These are phyloP conservation scores for Pythium monospermum DNA, from an alignment of 352 stramenopile species.

Conservation along the genomic window DNA sequence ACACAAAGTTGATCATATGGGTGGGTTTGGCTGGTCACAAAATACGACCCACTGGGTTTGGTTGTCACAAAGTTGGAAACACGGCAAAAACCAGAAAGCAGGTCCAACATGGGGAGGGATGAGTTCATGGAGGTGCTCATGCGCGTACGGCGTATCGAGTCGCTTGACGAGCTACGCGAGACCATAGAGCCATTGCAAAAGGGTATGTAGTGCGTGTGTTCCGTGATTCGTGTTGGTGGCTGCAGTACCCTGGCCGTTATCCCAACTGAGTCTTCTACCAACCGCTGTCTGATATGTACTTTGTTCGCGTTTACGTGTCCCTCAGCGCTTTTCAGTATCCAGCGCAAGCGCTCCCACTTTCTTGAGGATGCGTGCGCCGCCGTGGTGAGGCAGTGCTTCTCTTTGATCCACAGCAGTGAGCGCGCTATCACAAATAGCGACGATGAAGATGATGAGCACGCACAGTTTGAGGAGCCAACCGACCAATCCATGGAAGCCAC, in stretches of 20 bases:
- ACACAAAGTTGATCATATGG: no score
- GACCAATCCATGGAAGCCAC: slow-evolving; percentile 21
- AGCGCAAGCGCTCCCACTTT: slow-evolving; percentile 62
- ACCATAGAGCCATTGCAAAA: slow-evolving; percentile 22
- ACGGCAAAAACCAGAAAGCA: no score
- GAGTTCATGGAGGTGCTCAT: slow-evolving; percentile 40
- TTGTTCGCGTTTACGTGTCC: no score
- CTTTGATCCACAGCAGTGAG: background rate
- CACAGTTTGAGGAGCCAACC: background rate
- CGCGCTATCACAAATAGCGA: slow-evolving; percentile 14
- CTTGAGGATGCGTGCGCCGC: slow-evolving; percentile 55
- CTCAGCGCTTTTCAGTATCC: no score
- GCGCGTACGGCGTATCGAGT: slow-evolving; percentile 21
- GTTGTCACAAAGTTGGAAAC: no score
- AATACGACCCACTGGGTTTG: no score
- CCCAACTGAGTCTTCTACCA: background rate
- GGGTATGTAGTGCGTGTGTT: slow-evolving; percentile 14
- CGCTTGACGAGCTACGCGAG: slow-evolving; percentile 15
- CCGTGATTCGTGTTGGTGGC: background rate
- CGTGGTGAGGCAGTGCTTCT: slow-evolving; percentile 30
- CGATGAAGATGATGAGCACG: background rate
- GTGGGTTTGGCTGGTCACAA: no score
- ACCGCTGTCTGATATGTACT: slow-evolving; percentile 59
- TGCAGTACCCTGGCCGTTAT: background rate
- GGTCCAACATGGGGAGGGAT: slow-evolving; percentile 35